A percentile compares a stretch with the other conserved stretches of the same genome.
These are phyloP conservation scores for Coniferiporia sulphurascens DNA, from an alignment of 1,284 basidiomycete species.

Conservation along the genomic window DNA sequence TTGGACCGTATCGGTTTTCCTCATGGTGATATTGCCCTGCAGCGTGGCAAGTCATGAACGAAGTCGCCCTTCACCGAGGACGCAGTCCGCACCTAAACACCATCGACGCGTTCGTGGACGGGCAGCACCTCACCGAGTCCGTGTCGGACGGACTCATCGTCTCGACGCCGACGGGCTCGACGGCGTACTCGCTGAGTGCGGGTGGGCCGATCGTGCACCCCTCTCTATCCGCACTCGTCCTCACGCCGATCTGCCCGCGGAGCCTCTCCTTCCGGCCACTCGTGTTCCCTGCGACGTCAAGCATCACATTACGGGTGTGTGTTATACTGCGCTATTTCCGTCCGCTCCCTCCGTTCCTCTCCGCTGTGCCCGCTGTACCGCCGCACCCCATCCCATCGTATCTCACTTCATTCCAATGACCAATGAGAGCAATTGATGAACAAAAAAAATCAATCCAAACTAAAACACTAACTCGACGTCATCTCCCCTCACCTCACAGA, in stretches of 20 bases:
- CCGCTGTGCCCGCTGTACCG: neutral
- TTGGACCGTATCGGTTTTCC: neutral
- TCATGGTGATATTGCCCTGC: neutral
- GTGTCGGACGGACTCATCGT: slow-evolving; percentile 94
- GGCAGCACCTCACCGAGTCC: slow-evolving; percentile 91
- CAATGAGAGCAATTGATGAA: no score
- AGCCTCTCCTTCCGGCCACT: slow-evolving; percentile 91
- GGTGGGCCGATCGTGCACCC: slow-evolving; percentile 97
- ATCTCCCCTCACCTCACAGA: slow-evolving; percentile 39
- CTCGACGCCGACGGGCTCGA: slow-evolving; percentile 95
- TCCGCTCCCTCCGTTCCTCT: neutral
- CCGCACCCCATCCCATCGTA: no score
- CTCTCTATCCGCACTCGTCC: slow-evolving; percentile 80
- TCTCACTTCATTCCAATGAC: no score
- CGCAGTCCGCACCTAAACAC: slow-evolving; percentile 89
- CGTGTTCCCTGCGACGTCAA: slow-evolving; percentile 82
- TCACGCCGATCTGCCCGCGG: slow-evolving; percentile 94
- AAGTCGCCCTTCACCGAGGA: slow-evolving; percentile 90
- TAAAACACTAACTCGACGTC: no score
- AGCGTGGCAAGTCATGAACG: slow-evolving; percentile 98
- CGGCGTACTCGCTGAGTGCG: slow-evolving; percentile 93
- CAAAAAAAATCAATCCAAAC: no score
- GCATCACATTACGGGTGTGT: slow-evolving; percentile 76
- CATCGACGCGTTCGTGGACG: slow-evolving; percentile 94
- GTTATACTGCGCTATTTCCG: no score